Conservation (phyloP, 345 rosid species). For the Populus ilicifolia region DNA sequence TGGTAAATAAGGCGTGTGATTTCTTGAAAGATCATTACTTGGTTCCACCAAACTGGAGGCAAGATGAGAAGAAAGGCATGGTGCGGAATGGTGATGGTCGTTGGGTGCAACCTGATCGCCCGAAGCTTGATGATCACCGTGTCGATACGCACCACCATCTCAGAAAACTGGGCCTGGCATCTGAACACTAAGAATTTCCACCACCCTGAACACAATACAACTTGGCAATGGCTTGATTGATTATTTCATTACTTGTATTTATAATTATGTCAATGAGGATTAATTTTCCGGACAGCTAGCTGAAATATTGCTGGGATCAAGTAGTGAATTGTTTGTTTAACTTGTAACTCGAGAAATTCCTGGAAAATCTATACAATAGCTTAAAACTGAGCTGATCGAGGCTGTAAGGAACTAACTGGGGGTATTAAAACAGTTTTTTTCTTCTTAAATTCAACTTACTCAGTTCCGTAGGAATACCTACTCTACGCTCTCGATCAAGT, state of each 20-base stretch:
- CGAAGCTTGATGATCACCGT: slow-evolving; percentile 62
- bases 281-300: neutral
- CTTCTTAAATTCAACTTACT: too few relatives aligned
- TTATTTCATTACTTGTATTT: too few relatives aligned
- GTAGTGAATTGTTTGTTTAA: neutral
- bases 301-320: too few relatives aligned
- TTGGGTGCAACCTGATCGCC: slow-evolving; percentile 74
- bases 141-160: slow-evolving; percentile 49
- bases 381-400: neutral
- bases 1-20: slow-evolving; percentile 77
- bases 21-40: slow-evolving; percentile 67
- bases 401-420: neutral
- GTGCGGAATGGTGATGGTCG: slow-evolving; percentile 59
- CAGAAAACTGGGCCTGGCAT: slow-evolving; percentile 34
- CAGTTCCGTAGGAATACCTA: too few relatives aligned
- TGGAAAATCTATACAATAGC: neutral
- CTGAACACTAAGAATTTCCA: neutral
- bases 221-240: neutral
- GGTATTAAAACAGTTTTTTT: too few relatives aligned
- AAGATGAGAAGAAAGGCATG: slow-evolving; percentile 76
- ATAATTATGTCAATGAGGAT: neutral
- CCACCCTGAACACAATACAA: neutral
- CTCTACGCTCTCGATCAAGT: too few relatives aligned
- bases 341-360: neutral
- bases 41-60: slow-evolving; percentile 85